phyloP scores from a whole-genome alignment of 2,329 filamentous ascomycete species.

The Rhynchosporium graminicola region DNA sequence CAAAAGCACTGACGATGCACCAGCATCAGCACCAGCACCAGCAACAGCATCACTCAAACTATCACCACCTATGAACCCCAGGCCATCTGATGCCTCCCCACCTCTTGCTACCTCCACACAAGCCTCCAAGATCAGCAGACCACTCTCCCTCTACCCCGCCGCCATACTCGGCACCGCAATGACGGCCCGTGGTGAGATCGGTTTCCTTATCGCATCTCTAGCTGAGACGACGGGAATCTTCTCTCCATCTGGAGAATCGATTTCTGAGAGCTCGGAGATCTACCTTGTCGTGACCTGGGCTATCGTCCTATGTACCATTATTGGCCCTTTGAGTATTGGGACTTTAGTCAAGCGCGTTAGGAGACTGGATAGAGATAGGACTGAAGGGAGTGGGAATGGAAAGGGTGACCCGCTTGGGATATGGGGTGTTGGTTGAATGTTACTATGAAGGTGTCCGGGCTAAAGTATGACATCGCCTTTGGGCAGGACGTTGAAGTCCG shows the following conservation, averaged over 20 bases:
- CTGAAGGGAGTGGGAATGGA: neutral
- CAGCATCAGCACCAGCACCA: neutral
- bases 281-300: slow-evolving; percentile 59
- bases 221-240: slow-evolving; percentile 53
- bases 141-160: slow-evolving; percentile 66
- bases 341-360: slow-evolving; percentile 40
- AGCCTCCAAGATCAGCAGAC: slow-evolving; percentile 45
- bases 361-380: slow-evolving; percentile 4
- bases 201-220: slow-evolving; percentile 72
- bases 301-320: slow-evolving; percentile 55
- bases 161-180: slow-evolving; percentile 54
- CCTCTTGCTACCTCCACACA: neutral
- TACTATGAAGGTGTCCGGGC: neutral
- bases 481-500: too few relatives aligned
- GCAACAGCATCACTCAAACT: too few relatives aligned
- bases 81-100: neutral
- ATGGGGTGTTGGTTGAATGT: neutral
- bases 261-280: slow-evolving; percentile 40
- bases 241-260: slow-evolving; percentile 10
- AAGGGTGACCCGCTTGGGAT: slow-evolving; percentile 1
- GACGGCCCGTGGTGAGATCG: slow-evolving; percentile 78
- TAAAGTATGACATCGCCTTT: too few relatives aligned
- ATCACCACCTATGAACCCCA: neutral
- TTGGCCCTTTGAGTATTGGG: slow-evolving; percentile 52
- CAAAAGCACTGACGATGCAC: neutral